These are phyloP conservation scores for Anethum foeniculum DNA, from an alignment of 140 eudicot genomes.

Conservation along the genomic window DNA sequence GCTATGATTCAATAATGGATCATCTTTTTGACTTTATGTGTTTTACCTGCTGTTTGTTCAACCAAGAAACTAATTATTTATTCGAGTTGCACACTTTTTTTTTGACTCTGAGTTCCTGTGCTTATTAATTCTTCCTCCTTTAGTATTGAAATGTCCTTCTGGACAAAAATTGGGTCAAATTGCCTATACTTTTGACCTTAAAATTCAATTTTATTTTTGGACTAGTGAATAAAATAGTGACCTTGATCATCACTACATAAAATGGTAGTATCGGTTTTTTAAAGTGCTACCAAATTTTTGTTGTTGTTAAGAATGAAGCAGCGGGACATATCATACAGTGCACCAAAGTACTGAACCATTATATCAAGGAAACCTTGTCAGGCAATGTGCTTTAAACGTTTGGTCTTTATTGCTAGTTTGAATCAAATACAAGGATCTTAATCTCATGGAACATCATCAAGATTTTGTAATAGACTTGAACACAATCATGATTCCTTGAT, in stretches of 20 bases:
- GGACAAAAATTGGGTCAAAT: too few species aligned
- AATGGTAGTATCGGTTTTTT: not conserved
- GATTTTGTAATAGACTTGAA: not conserved
- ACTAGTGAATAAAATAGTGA: too few species aligned
- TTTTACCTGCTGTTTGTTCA: not conserved
- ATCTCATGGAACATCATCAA: not conserved
- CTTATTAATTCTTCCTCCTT: too few species aligned
- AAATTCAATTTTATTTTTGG: too few species aligned
- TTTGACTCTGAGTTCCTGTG: not conserved
- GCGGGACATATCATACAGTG: too few species aligned
- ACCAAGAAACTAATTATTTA: not conserved
- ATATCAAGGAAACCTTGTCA: not conserved
- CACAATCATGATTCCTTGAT: not conserved
- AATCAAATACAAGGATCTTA: not conserved
- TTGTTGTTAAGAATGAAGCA: too few species aligned
- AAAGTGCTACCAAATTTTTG: not conserved
- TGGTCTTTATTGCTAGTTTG: not conserved
- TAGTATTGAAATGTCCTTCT: too few species aligned
- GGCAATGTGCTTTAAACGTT: not conserved
- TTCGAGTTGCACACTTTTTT: not conserved
- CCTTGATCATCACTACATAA: not conserved
- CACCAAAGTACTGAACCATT: too few species aligned
- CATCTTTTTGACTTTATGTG: not conserved
- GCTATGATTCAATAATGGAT: not conserved
- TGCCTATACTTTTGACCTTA: too few species aligned